These are phyloP conservation scores for Annulohypoxylon nitens DNA, from an alignment of 495 filamentous ascomycete genomes.

Conservation along the genomic window DNA sequence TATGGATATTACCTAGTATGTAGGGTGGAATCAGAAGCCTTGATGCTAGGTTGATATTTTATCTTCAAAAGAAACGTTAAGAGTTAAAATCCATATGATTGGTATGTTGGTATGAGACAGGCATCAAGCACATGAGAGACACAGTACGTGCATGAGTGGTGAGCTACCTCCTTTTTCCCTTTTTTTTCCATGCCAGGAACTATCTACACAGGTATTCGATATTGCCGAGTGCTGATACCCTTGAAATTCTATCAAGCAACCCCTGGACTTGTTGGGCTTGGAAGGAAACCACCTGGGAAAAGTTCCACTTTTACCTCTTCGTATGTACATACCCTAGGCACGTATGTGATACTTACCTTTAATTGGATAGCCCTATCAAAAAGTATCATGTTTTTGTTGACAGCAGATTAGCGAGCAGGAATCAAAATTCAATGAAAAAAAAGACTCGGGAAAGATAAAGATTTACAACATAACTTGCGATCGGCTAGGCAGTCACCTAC, in stretches of 20 bases:
- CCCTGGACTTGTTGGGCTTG: constrained; percentile 16
- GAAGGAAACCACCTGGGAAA: background rate
- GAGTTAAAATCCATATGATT: too few species aligned
- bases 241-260: background rate
- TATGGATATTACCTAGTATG: constrained; percentile 1
- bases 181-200: background rate
- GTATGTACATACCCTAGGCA: background rate
- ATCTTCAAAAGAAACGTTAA: background rate
- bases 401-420: constrained; percentile 20
- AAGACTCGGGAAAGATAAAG: background rate
- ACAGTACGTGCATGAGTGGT: background rate
- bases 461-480: background rate
- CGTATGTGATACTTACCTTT: constrained; percentile 6
- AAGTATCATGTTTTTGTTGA: constrained; percentile 20
- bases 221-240: background rate
- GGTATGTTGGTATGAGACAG: too few species aligned
- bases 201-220: too few species aligned
- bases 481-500: too few species aligned
- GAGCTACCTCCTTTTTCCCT: background rate
- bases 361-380: constrained; percentile 43
- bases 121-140: background rate
- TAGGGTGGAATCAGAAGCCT: constrained; percentile 12
- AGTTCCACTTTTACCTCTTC: constrained; percentile 19
- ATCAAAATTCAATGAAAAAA: background rate
- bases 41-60: background rate